Percentiles rank a stretch among this genome's conserved stretches.
Evolutionary conservation across 1,284 basidiomycete genomes (phyloP).

Genomic region (Neonothopanus nambi): DNA sequence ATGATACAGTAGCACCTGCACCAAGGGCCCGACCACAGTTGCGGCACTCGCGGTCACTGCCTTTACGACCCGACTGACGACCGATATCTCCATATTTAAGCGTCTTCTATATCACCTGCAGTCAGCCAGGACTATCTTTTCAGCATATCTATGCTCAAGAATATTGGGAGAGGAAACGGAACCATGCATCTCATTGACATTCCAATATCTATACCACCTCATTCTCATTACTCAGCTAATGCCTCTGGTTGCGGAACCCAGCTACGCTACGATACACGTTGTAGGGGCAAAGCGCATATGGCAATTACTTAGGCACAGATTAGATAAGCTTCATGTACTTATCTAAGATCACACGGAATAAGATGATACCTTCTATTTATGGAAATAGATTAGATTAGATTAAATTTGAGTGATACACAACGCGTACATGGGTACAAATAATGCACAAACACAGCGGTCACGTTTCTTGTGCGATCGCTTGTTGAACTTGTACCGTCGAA

Average conservation of each 20-base stretch:
- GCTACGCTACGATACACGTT: too few relatives aligned
- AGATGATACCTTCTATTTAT: too few relatives aligned
- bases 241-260: background rate
- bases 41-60: conserved; percentile 13
- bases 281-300: too few relatives aligned
- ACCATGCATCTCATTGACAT: background rate
- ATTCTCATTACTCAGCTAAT: background rate
- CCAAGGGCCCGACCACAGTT: conserved; percentile 2
- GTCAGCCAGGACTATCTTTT: too few relatives aligned
- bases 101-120: too few relatives aligned
- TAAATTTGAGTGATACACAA: background rate
- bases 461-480: background rate
- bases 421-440: background rate
- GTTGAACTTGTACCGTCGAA: background rate
- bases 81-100: too few relatives aligned
- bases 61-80: conserved; percentile 11
- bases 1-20: background rate
- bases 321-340: too few relatives aligned
- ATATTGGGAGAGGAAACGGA: too few relatives aligned
- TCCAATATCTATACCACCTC: background rate
- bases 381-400: too few relatives aligned
- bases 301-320: too few relatives aligned
- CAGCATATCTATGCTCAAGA: too few relatives aligned
- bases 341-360: too few relatives aligned
- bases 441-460: conserved; percentile 2